A percentile compares a stretch with the other conserved stretches of the same genome.
Evolutionary conservation across 1,139 yeast species (phyloP).

Genomic region (Meyerozyma elateridarum): DNA sequence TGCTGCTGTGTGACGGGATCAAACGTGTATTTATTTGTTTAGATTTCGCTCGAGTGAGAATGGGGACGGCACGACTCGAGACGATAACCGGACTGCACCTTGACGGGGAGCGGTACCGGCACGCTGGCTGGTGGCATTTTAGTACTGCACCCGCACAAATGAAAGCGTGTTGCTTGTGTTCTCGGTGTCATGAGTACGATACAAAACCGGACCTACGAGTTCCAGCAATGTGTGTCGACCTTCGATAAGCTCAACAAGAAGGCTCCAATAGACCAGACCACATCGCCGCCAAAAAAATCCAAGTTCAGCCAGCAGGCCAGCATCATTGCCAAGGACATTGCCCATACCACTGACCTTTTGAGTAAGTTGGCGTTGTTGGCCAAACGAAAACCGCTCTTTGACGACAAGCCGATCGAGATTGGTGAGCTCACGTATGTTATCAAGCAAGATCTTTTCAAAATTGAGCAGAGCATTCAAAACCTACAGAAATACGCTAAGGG

Average conservation of each 20-base stretch:
- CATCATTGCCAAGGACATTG: conserved; percentile 80
- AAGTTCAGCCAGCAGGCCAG: conserved; percentile 82
- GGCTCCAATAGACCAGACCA: conserved; percentile 12
- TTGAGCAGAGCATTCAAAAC: conserved; percentile 71
- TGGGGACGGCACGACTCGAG: conserved; percentile 3
- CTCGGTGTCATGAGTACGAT: conserved; percentile 26
- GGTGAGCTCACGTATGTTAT: conserved; percentile 89
- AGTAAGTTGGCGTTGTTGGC: conserved; percentile 81
- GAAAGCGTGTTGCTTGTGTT: conserved; percentile 3
- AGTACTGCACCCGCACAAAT: not conserved
- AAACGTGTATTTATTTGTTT: conserved; percentile 4
- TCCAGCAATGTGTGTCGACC: conserved; percentile 76
- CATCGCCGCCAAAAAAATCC: conserved; percentile 37
- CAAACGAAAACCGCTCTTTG: conserved; percentile 86
- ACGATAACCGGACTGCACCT: conserved; percentile 3
- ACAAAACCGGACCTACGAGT: conserved; percentile 81
- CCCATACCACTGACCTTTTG: conserved; percentile 79
- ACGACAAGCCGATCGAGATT: conserved; percentile 91
- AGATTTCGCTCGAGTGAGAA: conserved; percentile 3
- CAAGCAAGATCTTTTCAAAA: conserved; percentile 85
- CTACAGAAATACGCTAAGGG: conserved; percentile 55
- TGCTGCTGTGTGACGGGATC: conserved; percentile 4
- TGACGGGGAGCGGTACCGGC: not conserved
- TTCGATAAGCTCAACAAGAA: conserved; percentile 55
- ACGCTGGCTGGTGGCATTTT: not conserved